phyloP scores from a whole-genome alignment of 2,329 filamentous ascomycete genomes.

The Botrytis deweyae region DNA sequence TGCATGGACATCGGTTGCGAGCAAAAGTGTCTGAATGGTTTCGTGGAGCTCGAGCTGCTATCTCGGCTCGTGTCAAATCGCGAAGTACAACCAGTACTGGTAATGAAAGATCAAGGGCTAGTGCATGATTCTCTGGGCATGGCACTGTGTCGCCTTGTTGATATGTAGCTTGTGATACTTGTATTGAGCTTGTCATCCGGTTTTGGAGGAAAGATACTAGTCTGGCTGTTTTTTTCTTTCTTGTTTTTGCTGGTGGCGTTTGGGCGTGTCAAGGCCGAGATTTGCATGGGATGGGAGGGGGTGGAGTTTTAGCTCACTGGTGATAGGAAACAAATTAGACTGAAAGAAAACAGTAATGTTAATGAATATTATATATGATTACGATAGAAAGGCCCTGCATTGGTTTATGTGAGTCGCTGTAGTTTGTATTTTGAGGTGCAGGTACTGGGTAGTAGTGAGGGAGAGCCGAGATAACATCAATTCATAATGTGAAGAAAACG shows the following conservation, averaged over 20 bases:
- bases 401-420: not conserved
- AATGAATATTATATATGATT: not conserved
- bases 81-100: slow-evolving; percentile 21
- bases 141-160: slow-evolving; percentile 1
- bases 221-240: not conserved
- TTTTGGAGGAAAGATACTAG: slow-evolving; percentile 8
- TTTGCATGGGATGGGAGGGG: not conserved
- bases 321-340: not conserved
- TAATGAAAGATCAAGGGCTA: slow-evolving; percentile 9
- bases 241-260: slow-evolving; percentile 8
- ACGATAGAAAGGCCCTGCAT: not conserved
- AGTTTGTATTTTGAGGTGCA: not conserved
- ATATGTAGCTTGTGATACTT: not conserved
- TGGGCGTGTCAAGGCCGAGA: slow-evolving; percentile 8
- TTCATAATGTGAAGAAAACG: not conserved
- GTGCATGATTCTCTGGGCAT: slow-evolving; percentile 1
- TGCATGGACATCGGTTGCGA: slow-evolving; percentile 31
- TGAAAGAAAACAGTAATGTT: slow-evolving; percentile 7
- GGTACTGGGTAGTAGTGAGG: not conserved
- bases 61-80: slow-evolving; percentile 32
- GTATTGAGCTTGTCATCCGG: slow-evolving; percentile 8
- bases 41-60: slow-evolving; percentile 32
- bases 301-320: slow-evolving; percentile 1
- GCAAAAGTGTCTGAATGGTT: slow-evolving; percentile 35
- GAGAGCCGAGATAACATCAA: not conserved